phyloP scores from a whole-genome alignment of 1,284 basidiomycete species.

The Apiotrichum montevideense region DNA sequence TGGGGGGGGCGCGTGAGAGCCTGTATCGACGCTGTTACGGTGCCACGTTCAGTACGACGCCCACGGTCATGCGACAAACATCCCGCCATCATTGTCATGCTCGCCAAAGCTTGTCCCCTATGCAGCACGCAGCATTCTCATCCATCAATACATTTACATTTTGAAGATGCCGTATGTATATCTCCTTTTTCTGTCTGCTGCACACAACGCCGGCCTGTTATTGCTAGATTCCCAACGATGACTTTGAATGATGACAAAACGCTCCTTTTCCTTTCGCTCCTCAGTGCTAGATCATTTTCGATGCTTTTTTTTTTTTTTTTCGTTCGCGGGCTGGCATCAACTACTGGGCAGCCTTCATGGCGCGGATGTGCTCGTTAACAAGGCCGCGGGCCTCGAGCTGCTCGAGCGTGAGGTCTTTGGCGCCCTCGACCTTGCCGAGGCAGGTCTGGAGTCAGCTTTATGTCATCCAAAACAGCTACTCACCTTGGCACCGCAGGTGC shows the following conservation, averaged over 20 bases:
- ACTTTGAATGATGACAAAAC: not conserved
- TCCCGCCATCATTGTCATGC: too few relatives aligned
- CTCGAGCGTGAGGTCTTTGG: slow-evolving; percentile 40
- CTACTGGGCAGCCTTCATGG: slow-evolving; percentile 33
- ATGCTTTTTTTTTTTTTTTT: not conserved
- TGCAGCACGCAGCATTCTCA: too few relatives aligned
- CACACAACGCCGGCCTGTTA: not conserved
- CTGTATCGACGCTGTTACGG: too few relatives aligned
- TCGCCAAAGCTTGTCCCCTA: too few relatives aligned
- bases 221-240: not conserved
- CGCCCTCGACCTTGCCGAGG: slow-evolving; percentile 47
- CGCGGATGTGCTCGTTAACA: slow-evolving; percentile 44
- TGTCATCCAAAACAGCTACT: slow-evolving; percentile 7
- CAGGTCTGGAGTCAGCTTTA: slow-evolving; percentile 33
- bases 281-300: not conserved
- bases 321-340: not conserved
- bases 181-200: not conserved
- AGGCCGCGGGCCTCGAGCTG: slow-evolving; percentile 39
- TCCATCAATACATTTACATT: too few relatives aligned
- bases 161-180: not conserved
- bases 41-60: too few relatives aligned
- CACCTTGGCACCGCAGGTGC: slow-evolving; percentile 51
- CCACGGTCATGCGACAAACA: too few relatives aligned
- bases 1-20: too few relatives aligned
- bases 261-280: too few relatives aligned